phyloP scores from a whole-genome alignment of 2,329 filamentous ascomycete species.

The Cytospora piceae region DNA sequence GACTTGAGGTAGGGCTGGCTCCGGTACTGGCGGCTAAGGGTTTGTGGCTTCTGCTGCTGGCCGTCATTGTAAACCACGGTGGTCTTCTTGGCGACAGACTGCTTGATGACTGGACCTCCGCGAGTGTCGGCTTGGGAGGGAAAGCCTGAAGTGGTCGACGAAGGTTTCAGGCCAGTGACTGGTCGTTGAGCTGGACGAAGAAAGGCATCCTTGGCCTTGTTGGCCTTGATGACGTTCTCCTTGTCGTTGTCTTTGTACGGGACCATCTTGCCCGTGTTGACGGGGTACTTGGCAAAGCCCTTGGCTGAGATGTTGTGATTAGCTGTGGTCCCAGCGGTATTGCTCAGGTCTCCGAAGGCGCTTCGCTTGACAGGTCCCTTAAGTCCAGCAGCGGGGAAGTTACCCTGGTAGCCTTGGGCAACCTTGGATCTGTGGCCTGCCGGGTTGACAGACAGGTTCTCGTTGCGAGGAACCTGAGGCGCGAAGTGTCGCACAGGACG shows the following conservation, averaged over 20 bases:
- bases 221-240: conserved; percentile 45
- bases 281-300: conserved; percentile 38
- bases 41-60: conserved; percentile 37
- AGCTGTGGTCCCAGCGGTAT: conserved; percentile 52
- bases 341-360: conserved; percentile 83
- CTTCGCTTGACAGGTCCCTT: conserved; percentile 74
- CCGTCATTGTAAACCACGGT: conserved; percentile 37
- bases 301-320: conserved; percentile 40
- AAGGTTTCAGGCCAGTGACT: conserved; percentile 28
- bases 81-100: conserved; percentile 34
- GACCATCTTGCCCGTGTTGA: conserved; percentile 37
- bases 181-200: conserved; percentile 44
- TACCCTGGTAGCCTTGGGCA: conserved; percentile 16
- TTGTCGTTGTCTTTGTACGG: conserved; percentile 42
- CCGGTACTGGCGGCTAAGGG: conserved; percentile 50
- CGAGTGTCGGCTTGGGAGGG: conserved; percentile 14
- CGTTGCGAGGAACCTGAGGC: conserved; percentile 53
- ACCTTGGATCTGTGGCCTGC: conserved; percentile 18
- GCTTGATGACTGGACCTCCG: conserved; percentile 18
- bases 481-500: conserved; percentile 61
- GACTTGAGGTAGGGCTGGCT: conserved; percentile 57
- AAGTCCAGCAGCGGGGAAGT: conserved; percentile 51
- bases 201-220: conserved; percentile 42
- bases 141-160: conserved; percentile 23
- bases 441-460: conserved; percentile 58